Evolutionary conservation across 495 filamentous ascomycete species (phyloP), one percentile per base, ranked within the genome.

Genomic region (Gamarada debralockiae): DNA sequence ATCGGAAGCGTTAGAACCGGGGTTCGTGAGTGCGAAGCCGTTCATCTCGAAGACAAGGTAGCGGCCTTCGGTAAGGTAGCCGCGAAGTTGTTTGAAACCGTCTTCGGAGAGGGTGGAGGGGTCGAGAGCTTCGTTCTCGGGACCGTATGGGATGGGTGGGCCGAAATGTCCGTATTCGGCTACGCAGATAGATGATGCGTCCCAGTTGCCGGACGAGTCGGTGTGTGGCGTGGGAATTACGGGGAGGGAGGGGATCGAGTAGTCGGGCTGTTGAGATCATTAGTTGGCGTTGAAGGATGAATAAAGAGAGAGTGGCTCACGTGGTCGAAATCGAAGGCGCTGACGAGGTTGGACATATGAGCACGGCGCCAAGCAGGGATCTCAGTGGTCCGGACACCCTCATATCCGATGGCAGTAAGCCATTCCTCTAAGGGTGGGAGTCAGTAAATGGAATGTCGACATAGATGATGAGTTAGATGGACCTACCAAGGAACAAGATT

Each of bases 401-500:
- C 52, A 36, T 65, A 55, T 18, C 64, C 64, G 0, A 18, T 15
- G 9, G 52, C 52, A 1, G 22, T 27, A 20, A 77, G 58, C 74
- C 74, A 78, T 56, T 77, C 45, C 62, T 80, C 77, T 50, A 29
- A 3, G 3, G 15, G 10, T 39, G 4, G 38, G 4, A 40, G 33
- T 25, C 12, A 39, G 37, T 39, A 14, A 20, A 4, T 39, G 18
- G 37, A 39, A n/a, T n/a, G n/a, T n/a, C n/a, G 37, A 20, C 6
- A 14, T 15, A 39, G 37, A 39, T n/a, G n/a, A 20, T 6, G 37
- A 20, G 18, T 6, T 39, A 39, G 6, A 39, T 39, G n/a, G n/a
- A n/a, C n/a, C n/a, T n/a, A 50, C 47, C 47, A 10, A 80, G 45
- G 52, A 80, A 80, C 45, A 75, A 62, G 25, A 80, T 77, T 57